Evolutionary conservation across 805 yeast species (phyloP), one percentile per base, ranked within the genome.

Genomic region (Sugiyamaella boreocaroliniensis): DNA sequence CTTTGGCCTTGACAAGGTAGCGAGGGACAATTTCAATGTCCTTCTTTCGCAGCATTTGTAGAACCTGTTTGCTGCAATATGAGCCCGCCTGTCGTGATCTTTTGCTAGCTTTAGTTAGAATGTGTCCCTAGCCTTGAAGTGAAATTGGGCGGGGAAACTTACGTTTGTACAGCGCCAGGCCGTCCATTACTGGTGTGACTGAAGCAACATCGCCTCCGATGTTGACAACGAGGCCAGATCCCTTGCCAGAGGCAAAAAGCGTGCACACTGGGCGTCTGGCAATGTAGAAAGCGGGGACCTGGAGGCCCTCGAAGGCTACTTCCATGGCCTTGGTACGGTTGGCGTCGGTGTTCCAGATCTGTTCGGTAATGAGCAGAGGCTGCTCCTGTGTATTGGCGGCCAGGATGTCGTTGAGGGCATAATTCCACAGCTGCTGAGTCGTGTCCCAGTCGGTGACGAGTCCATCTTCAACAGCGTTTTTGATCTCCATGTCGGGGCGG

Each of bases 241-340:
- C 20, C 85, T 96, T 55, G 83, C 81, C 18, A 86, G 89, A 1
- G 90, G 96, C 89, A 69, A 90, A 90, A 1, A 96, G 82, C 1
- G 86, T 82, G 70, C 95, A 85, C 0, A 95, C 84, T n/a, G 97
- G 92, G 8, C 84, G 76, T 53, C 89, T 84, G 12, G 87, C 89
- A 20, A 87, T 66, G 64, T 84, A 90, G 53, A 87, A 80, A 0
- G 95, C 97, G 40, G 93, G 90, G 59, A 83, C 85, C 40, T 80
- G 75, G 64, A 83, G 76, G 12, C 74, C 70, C 64, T 89, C 96
- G 54, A 86, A 75, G 43, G 85, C 76, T 1, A 80, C 73, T 67
- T 89, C 95, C 63, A 90, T 73, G 7, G 89, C 77, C 60, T 80
- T 82, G 52, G 74, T 75, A 59, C 92, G 81, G 66, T 86, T 85